Evolutionary conservation across 129 eudicot genomes (phyloP).

Genomic region (Pulicaria dysenterica): DNA sequence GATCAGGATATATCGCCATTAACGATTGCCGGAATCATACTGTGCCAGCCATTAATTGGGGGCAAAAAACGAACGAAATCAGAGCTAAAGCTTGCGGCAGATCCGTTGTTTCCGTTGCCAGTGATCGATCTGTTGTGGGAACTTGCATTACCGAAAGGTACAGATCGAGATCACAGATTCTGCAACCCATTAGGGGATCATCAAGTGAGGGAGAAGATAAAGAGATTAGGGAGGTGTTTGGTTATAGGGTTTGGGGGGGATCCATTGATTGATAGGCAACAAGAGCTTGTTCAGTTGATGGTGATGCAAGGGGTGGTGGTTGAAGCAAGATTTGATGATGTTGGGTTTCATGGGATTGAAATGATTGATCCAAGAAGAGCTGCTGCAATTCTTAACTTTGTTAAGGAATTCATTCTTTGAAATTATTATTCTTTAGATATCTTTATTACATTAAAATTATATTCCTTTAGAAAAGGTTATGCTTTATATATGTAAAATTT

Average conservation of each 20-base stretch:
- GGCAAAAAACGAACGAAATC: slow-evolving; percentile 62
- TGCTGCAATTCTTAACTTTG: slow-evolving; percentile 51
- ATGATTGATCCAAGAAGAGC: slow-evolving; percentile 68
- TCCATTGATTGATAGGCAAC: slow-evolving; percentile 83
- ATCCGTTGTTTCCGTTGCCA: slow-evolving; percentile 68
- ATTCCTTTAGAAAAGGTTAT: background rate
- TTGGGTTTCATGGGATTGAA: slow-evolving; percentile 83
- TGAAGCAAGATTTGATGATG: slow-evolving; percentile 82
- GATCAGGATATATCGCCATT: slow-evolving; percentile 45
- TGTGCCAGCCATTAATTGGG: slow-evolving; percentile 66
- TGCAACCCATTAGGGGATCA: slow-evolving; percentile 65
- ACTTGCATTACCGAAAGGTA: slow-evolving; percentile 70
- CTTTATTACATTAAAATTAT: no score
- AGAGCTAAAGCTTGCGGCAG: slow-evolving; percentile 64
- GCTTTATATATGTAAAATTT: no score
- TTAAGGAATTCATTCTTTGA: slow-evolving; percentile 65
- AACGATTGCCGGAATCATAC: slow-evolving; percentile 46
- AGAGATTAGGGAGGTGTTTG: slow-evolving; percentile 65
- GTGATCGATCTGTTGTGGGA: slow-evolving; percentile 74
- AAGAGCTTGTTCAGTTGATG: slow-evolving; percentile 66
- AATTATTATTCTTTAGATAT: background rate
- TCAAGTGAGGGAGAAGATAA: slow-evolving; percentile 41
- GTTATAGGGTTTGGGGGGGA: slow-evolving; percentile 90
- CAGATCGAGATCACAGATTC: slow-evolving; percentile 74
- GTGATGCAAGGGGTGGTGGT: slow-evolving; percentile 62